Percentiles rank a stretch among this genome's conserved stretches.
Conservation (phyloP, 345 rosid species). For the Garcia nutans region DNA sequence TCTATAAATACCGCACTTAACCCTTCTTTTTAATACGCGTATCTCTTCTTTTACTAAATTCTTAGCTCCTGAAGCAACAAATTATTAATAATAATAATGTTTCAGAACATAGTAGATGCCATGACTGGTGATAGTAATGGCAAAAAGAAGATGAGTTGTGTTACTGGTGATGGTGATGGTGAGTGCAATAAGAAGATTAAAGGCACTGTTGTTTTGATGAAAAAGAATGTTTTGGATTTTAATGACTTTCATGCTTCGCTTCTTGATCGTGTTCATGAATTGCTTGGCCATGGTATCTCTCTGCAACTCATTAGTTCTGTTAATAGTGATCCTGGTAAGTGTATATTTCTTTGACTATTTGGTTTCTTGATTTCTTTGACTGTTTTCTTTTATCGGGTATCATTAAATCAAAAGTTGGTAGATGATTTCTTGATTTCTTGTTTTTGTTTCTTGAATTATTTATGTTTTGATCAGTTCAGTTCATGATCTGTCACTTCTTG, state of each 20-base stretch:
- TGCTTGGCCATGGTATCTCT: constrained; percentile 57
- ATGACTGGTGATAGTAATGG: constrained; percentile 12
- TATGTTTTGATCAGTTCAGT: too few species aligned
- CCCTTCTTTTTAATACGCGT: neutral
- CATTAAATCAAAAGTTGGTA: too few species aligned
- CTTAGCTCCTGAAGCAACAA: constrained; percentile 2
- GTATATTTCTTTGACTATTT: neutral
- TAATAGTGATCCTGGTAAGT: constrained; percentile 39
- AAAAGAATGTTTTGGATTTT: constrained; percentile 81
- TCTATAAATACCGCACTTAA: neutral
- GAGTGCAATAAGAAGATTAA: constrained; percentile 35
- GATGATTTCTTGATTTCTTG: too few species aligned
- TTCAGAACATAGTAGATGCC: constrained; percentile 6
- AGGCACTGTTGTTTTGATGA: constrained; percentile 82
- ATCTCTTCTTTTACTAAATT: neutral
- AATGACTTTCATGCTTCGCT: constrained; percentile 66
- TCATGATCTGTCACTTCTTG: too few species aligned
- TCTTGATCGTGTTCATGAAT: constrained; percentile 62
- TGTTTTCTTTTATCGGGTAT: too few species aligned
- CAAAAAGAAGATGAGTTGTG: constrained; percentile 1
- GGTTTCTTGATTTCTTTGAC: neutral
- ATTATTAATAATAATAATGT: constrained; percentile 8
- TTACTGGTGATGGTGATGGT: neutral
- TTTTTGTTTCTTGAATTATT: too few species aligned
- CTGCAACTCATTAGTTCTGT: constrained; percentile 75